Percentiles rank a stretch among this genome's conserved stretches.
Evolutionary conservation across 1,284 basidiomycete species (phyloP).

Genomic region (Tylopilus sp.): DNA sequence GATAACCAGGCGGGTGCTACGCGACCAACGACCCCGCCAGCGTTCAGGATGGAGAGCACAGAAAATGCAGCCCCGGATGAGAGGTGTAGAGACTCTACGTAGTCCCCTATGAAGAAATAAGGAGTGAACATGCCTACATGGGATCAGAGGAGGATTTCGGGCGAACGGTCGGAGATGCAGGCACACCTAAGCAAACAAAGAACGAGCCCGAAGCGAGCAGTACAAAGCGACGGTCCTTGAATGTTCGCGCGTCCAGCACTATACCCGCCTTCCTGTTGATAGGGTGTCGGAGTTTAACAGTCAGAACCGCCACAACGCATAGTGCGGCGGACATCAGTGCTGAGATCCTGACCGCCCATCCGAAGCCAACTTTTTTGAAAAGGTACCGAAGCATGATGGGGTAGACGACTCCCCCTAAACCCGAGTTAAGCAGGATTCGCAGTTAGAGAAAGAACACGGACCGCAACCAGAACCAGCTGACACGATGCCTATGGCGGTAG

Average conservation of each 20-base stretch:
- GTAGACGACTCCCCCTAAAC: slow-evolving; percentile 59
- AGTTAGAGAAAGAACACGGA: slow-evolving; percentile 27
- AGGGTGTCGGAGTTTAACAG: slow-evolving; percentile 33
- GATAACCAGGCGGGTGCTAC: slow-evolving; percentile 58
- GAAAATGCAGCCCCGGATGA: slow-evolving; percentile 42
- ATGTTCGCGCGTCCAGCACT: slow-evolving; percentile 34
- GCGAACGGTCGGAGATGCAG: background rate
- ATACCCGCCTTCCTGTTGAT: slow-evolving; percentile 21
- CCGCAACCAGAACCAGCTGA: slow-evolving; percentile 53
- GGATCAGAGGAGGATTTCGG: slow-evolving; percentile 36
- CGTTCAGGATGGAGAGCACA: slow-evolving; percentile 61
- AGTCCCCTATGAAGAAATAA: slow-evolving; percentile 60
- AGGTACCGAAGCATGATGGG: slow-evolving; percentile 62
- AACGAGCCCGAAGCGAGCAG: slow-evolving; percentile 46
- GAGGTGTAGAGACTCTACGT: slow-evolving; percentile 41
- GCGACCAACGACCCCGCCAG: slow-evolving; percentile 58
- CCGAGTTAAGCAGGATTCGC: slow-evolving; percentile 18
- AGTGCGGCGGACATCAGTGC: slow-evolving; percentile 41
- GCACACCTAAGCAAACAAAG: slow-evolving; percentile 46
- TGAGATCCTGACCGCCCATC: slow-evolving; percentile 54
- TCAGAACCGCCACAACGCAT: slow-evolving; percentile 41
- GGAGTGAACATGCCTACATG: slow-evolving; percentile 62
- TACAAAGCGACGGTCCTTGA: slow-evolving; percentile 43
- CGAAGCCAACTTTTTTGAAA: slow-evolving; percentile 54
- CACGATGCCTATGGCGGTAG: slow-evolving; percentile 54